Conservation (phyloP, 139 green algal species). For the Picochlorum sp. region DNA sequence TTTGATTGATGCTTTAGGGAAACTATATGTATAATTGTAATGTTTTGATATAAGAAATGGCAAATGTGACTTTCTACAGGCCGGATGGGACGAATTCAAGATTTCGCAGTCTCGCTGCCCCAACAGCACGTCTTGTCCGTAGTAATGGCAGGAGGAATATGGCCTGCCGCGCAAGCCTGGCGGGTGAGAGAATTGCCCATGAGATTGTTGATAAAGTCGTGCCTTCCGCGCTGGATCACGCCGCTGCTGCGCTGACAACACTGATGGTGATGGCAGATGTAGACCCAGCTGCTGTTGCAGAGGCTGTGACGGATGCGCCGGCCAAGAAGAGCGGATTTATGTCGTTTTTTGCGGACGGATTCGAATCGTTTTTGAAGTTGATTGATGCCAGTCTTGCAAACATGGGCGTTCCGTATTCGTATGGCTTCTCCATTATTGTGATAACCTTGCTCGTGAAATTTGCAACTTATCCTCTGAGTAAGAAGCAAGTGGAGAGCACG, state of each 20-base stretch:
- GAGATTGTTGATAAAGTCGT: too few species aligned
- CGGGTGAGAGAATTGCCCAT: too few species aligned
- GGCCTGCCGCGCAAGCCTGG: too few species aligned
- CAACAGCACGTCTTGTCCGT: too few species aligned
- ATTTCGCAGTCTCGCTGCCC: too few species aligned
- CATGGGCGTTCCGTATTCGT: conserved; percentile 80
- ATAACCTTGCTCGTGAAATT: conserved; percentile 87
- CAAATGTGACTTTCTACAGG: too few species aligned
- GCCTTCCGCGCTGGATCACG: conserved; percentile 19
- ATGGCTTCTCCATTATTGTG: conserved; percentile 92
- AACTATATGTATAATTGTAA: too few species aligned
- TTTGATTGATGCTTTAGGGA: too few species aligned
- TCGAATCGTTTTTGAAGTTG: conserved; percentile 64
- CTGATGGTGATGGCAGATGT: conserved; percentile 32
- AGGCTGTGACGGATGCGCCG: conserved; percentile 5
- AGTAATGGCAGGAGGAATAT: too few species aligned
- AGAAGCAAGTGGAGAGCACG: conserved; percentile 93
- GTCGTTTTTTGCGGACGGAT: conserved; percentile 46
- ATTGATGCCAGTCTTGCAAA: conserved; percentile 65
- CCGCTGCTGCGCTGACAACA: conserved; percentile 22
- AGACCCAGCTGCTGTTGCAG: conserved; percentile 4
- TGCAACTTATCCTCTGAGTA: conserved; percentile 83
- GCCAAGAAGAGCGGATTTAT: conserved; percentile 44
- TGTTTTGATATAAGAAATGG: too few species aligned
- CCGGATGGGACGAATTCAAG: too few species aligned